Evolutionary conservation across 2,329 filamentous ascomycete species (phyloP).

Genomic region (Cytospora piceae): DNA sequence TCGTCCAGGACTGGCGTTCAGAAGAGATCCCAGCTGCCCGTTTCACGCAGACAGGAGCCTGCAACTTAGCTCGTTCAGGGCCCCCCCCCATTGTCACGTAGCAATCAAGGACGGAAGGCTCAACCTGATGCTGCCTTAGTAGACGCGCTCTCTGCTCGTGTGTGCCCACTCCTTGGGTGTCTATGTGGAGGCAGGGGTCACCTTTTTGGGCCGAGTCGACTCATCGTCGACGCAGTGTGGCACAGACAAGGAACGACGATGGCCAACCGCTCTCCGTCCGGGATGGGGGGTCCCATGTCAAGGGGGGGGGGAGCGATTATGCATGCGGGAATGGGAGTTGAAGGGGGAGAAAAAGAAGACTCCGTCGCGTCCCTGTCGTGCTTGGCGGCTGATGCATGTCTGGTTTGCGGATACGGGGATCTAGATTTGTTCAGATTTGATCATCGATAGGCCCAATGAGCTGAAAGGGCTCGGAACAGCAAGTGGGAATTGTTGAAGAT

Average conservation of each 20-base stretch:
- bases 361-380: constrained; percentile 17
- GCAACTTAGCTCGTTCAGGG: constrained; percentile 18
- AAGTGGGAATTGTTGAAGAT: constrained; percentile 25
- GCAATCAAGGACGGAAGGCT: not conserved
- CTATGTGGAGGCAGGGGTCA: constrained; percentile 24
- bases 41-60: constrained; percentile 26
- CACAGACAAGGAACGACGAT: constrained; percentile 18
- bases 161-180: constrained; percentile 2
- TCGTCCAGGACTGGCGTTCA: constrained; percentile 22
- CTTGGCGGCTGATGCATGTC: constrained; percentile 21
- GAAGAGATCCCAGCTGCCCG: constrained; percentile 19
- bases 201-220: constrained; percentile 19
- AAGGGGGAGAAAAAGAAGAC: not conserved
- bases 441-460: constrained; percentile 13
- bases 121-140: constrained; percentile 12
- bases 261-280: constrained; percentile 27
- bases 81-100: constrained; percentile 6
- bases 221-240: constrained; percentile 21
- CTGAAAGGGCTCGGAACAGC: constrained; percentile 7
- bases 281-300: constrained; percentile 17
- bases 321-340: constrained; percentile 4
- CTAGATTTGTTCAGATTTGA: constrained; percentile 11
- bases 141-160: constrained; percentile 14
- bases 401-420: constrained; percentile 18
- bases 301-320: constrained; percentile 16